Percentiles rank a stretch among this genome's conserved stretches.
phyloP scores from a whole-genome alignment of 495 filamentous ascomycete genomes.

The Penicillium soppii region DNA sequence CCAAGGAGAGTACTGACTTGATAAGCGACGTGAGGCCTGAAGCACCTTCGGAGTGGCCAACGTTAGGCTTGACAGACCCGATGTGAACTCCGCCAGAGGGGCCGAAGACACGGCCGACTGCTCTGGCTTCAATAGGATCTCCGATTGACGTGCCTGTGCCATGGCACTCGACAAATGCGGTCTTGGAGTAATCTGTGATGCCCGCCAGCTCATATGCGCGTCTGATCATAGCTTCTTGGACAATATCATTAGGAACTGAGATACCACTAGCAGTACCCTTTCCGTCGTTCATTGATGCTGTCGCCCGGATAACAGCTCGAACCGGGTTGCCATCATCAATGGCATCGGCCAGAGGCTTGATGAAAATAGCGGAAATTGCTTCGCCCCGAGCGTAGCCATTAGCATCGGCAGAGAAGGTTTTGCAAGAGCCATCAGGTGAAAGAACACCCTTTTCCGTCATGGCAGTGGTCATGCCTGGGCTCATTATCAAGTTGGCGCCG shows the following conservation, averaged over 20 bases:
- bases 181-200: slow-evolving; percentile 22
- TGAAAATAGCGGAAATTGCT: slow-evolving; percentile 32
- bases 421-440: slow-evolving; percentile 38
- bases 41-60: slow-evolving; percentile 54
- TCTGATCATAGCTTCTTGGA: slow-evolving; percentile 34
- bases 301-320: slow-evolving; percentile 36
- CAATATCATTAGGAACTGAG: slow-evolving; percentile 20
- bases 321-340: slow-evolving; percentile 35
- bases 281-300: slow-evolving; percentile 34
- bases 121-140: slow-evolving; percentile 43
- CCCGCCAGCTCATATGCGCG: slow-evolving; percentile 34
- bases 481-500: slow-evolving; percentile 41
- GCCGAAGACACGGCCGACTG: slow-evolving; percentile 45
- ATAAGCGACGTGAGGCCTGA: slow-evolving; percentile 57
- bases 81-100: slow-evolving; percentile 19
- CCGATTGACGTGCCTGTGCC: slow-evolving; percentile 35
- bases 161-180: slow-evolving; percentile 30
- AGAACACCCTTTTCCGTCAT: slow-evolving; percentile 32
- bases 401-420: slow-evolving; percentile 59
- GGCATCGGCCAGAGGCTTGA: slow-evolving; percentile 33
- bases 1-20: slow-evolving; percentile 55
- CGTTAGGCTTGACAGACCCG: slow-evolving; percentile 47
- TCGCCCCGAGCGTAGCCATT: slow-evolving; percentile 67
- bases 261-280: slow-evolving; percentile 12
- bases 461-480: slow-evolving; percentile 27